Evolutionary conservation across 305 asterid species (phyloP), one percentile per base, ranked within the genome.

Genomic region (Plantago lanceolata): DNA sequence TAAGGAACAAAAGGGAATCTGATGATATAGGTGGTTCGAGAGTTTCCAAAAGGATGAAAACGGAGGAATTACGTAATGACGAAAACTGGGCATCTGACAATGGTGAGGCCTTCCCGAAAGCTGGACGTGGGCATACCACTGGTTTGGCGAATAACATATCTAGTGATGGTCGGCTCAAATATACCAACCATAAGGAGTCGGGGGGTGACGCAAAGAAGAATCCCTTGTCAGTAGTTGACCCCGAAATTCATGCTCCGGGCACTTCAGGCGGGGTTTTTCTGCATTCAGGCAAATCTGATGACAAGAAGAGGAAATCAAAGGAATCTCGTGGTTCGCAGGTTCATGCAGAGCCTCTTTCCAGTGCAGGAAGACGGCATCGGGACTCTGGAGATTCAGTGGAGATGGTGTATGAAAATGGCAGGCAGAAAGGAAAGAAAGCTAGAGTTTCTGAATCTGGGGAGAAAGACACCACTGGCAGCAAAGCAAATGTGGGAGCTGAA

Each of bases 361-460:
- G 69, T 66, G 72, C 71, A 28, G 81, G 65, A 44, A 72, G 59
- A 63, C 72, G 65, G 60, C 79, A 69, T 61, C 82, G 55, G 55
- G 79, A 74, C 53, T 76, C 81, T 73, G 74, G 73, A 65, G 80
- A 69, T 62, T 65, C 68, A 67, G 17, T 67, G 56, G 86, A 78
- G 63, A 85, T 75, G 59, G 59, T 77, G 65, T 48, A 51, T 72
- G 88, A 80, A 70, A 79, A 68, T 73, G 89, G 72, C 57, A 68
- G 61, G 45, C 77, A 72, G 73, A 85, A 81, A 75, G 95, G 78
- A 65, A 94, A 90, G 88, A 86, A 83, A 85, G 82, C 85, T 48
- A 75, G 84, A 78, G 70, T 78, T 68, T 86, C 95, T 15, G 84
- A 78, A 71, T 82, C 94, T 5, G 90, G 73, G 74, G 88, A 73